Conservation (phyloP, 2,329 filamentous ascomycete species). For the Herpotrichia juniperi region DNA sequence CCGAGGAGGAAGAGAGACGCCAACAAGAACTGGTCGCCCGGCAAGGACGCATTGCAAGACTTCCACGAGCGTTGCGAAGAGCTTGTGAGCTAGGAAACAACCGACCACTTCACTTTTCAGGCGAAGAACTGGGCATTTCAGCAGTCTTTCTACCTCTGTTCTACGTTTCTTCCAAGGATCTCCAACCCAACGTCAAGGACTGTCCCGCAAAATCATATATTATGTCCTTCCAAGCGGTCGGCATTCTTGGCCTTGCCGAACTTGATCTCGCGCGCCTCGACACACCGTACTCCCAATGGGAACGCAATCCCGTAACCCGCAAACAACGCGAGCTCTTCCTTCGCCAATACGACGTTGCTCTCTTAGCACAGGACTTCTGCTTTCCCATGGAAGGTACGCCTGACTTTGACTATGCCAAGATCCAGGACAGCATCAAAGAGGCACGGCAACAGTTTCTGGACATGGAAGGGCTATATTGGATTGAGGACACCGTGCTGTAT, state of each 20-base stretch:
- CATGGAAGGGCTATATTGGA: slow-evolving; percentile 48
- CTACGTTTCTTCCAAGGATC: slow-evolving; percentile 39
- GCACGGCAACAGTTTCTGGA: slow-evolving; percentile 42
- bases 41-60: slow-evolving; percentile 40
- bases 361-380: slow-evolving; percentile 46
- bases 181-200: slow-evolving; percentile 24
- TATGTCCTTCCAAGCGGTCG: slow-evolving; percentile 47
- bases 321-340: slow-evolving; percentile 44
- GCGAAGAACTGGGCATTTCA: slow-evolving; percentile 46
- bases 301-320: slow-evolving; percentile 39
- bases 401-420: slow-evolving; percentile 44
- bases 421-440: slow-evolving; percentile 43
- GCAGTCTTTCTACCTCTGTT: slow-evolving; percentile 46
- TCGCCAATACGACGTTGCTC: slow-evolving; percentile 44
- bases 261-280: slow-evolving; percentile 43
- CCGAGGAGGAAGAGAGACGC: slow-evolving; percentile 35
- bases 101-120: slow-evolving; percentile 46
- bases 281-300: slow-evolving; percentile 43
- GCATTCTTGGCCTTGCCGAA: slow-evolving; percentile 48
- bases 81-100: slow-evolving; percentile 45
- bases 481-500: slow-evolving; percentile 35
- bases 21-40: slow-evolving; percentile 39
- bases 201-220: slow-evolving; percentile 37
- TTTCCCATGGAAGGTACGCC: slow-evolving; percentile 46
- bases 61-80: slow-evolving; percentile 43